Base-by-base conservation (phyloP, 352 stramenopile genomes). In the Phytopythium boreale region DNA sequence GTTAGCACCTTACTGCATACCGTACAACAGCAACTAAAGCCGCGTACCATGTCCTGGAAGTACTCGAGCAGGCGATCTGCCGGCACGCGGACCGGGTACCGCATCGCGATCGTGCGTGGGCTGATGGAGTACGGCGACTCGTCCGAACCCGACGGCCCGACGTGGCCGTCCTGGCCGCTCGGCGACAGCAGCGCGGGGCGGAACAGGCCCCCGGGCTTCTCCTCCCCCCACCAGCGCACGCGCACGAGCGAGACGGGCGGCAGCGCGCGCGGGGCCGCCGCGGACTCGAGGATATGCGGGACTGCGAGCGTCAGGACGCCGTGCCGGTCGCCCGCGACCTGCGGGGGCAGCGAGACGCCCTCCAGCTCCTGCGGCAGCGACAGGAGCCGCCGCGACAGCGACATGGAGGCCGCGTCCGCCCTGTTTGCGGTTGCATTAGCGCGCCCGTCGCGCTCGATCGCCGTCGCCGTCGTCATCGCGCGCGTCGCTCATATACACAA, bases 171-270 rank as follows among this genome's bases (percentile, higher is more conserved):
- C 22, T 66, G 22, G 17, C 52, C 52, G 10, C 63, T 63, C 22
- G 36, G 44, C 3, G 59, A 59, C 50, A 74, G 22, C 26, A 77
- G 34, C 46, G 1, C 37, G 5, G 80, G 80, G 2, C 80, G 74
- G 59, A 89, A 87, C 17, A 89, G 74, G 29, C 72, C 80, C 0
- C 70, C 72, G 0, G 69, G 69, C n/a, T 44, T 37, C 22, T 82
- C 68, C 52, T 89, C 80, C 9, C 80, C 80, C 77, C 78, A 87
- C 80, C 80, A 89, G 36, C 75, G 76, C 50, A 80, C 70, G 31
- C 80, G 80, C 49, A 89, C 76, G 49, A 89, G 71, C 44, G 70
- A 67, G 49, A 64, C 56, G 7, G 39, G 62, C 22, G 79, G 76
- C 58, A 88, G 57, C 5, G 61, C 57, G 5, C 24, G 59, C 44